Conservation (phyloP, 768 basidiomycete species). For the Mycena galopus region DNA sequence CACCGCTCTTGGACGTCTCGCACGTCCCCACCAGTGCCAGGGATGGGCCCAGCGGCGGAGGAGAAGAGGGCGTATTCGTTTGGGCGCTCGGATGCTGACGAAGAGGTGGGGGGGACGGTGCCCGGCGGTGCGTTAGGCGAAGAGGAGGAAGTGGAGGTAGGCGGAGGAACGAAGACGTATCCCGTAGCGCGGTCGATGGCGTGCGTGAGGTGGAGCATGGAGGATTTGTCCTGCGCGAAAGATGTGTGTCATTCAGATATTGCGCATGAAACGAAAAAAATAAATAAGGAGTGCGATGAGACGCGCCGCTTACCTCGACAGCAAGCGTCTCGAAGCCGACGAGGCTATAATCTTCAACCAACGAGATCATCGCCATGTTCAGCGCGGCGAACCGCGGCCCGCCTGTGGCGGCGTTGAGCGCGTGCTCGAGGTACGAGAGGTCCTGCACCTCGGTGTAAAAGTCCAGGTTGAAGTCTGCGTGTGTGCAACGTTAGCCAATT, state of each 20-base stretch:
- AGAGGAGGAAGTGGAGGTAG: slow-evolving; percentile 30
- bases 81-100: slow-evolving; percentile 59
- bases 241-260: neutral
- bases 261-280: too few species aligned
- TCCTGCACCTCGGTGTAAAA: slow-evolving; percentile 99
- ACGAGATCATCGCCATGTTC: slow-evolving; percentile 90
- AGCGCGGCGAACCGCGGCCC: slow-evolving; percentile 77
- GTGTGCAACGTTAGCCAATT: too few species aligned
- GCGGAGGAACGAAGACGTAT: slow-evolving; percentile 84
- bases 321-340: slow-evolving; percentile 98
- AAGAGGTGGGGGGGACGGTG: slow-evolving; percentile 44
- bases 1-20: slow-evolving; percentile 75
- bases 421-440: slow-evolving; percentile 86
- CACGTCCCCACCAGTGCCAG: slow-evolving; percentile 63
- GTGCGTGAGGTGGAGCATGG: slow-evolving; percentile 90
- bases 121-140: slow-evolving; percentile 25
- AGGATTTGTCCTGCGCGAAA: slow-evolving; percentile 82
- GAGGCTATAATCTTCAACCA: slow-evolving; percentile 94
- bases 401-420: slow-evolving; percentile 72
- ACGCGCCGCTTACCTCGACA: slow-evolving; percentile 79
- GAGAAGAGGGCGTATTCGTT: slow-evolving; percentile 80
- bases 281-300: neutral
- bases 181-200: slow-evolving; percentile 93
- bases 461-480: slow-evolving; percentile 93
- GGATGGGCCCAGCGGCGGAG: slow-evolving; percentile 67